Evolutionary conservation across 345 rosid species (phyloP).

Genomic region (Populus davidiana): DNA sequence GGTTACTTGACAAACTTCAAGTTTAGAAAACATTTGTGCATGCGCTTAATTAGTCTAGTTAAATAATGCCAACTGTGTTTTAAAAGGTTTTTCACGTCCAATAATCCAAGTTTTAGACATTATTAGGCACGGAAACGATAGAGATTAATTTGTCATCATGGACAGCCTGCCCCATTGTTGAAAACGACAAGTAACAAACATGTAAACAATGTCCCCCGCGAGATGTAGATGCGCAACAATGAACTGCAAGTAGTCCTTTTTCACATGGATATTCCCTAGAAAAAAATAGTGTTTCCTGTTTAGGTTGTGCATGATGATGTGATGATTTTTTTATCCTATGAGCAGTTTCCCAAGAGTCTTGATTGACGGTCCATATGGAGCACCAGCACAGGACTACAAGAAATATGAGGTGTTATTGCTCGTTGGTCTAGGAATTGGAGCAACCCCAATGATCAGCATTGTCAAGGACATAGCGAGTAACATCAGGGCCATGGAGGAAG

Average conservation of each 20-base stretch:
- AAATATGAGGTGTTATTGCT: conserved; percentile 69
- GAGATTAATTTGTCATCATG: not conserved
- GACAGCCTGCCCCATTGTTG: not conserved
- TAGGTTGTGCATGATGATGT: not conserved
- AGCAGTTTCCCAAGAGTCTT: conserved; percentile 66
- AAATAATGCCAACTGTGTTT: not conserved
- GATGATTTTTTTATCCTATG: not conserved
- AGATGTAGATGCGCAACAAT: not conserved
- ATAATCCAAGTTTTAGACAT: not conserved
- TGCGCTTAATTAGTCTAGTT: not conserved
- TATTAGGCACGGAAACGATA: not conserved
- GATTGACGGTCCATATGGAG: conserved; percentile 86
- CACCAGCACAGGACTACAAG: conserved; percentile 87
- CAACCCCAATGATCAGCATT: conserved; percentile 88
- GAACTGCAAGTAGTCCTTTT: too few species aligned
- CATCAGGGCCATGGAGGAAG: conserved; percentile 51
- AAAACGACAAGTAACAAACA: conserved; percentile 6
- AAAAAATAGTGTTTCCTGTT: not conserved
- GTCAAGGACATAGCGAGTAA: conserved; percentile 72
- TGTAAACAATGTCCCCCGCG: not conserved
- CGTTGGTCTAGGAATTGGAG: conserved; percentile 81
- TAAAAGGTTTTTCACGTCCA: not conserved
- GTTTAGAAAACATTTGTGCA: not conserved
- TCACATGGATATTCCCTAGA: not conserved
- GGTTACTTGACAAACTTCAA: not conserved